Evolutionary conservation across 495 filamentous ascomycete species (phyloP).

Genomic region (Rhizodiscina lignyota): DNA sequence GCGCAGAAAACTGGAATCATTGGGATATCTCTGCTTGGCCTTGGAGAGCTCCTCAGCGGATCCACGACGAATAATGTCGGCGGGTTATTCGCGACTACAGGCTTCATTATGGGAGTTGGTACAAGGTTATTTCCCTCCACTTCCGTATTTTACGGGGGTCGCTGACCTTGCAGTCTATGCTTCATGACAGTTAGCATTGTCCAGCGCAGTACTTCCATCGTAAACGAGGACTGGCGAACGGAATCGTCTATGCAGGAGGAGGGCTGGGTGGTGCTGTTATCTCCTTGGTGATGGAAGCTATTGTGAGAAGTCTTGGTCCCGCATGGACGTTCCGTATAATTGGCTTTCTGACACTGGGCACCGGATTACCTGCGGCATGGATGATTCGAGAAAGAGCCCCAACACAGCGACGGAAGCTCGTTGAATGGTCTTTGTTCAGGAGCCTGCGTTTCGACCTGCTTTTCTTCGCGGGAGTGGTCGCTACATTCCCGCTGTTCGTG

Average conservation of each 20-base stretch:
- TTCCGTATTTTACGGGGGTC: no score
- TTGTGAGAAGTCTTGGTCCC: constrained; percentile 28
- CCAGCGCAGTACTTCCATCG: constrained; percentile 39
- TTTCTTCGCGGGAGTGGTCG: constrained; percentile 38
- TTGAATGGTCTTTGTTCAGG: constrained; percentile 38
- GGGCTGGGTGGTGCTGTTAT: constrained; percentile 36
- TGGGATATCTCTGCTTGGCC: constrained; percentile 30
- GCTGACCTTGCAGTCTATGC: no score
- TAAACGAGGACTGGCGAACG: constrained; percentile 38
- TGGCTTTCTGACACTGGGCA: constrained; percentile 28
- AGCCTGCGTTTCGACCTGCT: constrained; percentile 32
- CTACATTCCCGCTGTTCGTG: constrained; percentile 42
- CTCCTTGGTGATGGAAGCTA: constrained; percentile 29
- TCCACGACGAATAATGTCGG: constrained; percentile 31
- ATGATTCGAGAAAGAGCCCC: constrained; percentile 39
- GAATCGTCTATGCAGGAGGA: constrained; percentile 35
- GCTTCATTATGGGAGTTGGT: constrained; percentile 36
- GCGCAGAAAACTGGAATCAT: constrained; percentile 26
- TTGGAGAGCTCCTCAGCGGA: constrained; percentile 32
- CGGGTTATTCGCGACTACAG: constrained; percentile 36
- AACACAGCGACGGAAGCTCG: constrained; percentile 25
- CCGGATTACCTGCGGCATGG: constrained; percentile 38
- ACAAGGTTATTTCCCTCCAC: no score
- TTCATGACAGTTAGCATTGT: constrained; percentile 22
- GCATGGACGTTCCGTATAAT: constrained; percentile 39